These are phyloP conservation scores for Tagetes erecta DNA, from an alignment of 129 eudicot species.

Conservation along the genomic window DNA sequence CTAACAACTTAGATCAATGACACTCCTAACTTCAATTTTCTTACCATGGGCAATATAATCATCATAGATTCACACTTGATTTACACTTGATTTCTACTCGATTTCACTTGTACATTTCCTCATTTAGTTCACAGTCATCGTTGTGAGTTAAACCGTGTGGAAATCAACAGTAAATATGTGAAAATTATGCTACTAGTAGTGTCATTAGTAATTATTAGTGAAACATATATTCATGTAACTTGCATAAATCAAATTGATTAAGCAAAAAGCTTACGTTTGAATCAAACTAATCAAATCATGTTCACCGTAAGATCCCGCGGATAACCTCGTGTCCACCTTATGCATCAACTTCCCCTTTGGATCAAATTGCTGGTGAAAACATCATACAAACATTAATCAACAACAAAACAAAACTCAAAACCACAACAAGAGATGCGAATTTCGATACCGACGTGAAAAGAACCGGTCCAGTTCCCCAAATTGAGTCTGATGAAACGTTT, in stretches of 20 bases:
- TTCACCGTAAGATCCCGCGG: slow-evolving; percentile 83
- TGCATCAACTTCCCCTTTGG: slow-evolving; percentile 59
- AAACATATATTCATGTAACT: not conserved
- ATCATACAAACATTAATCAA: slow-evolving; percentile 10
- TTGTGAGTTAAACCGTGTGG: too few species aligned
- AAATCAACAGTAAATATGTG: too few species aligned
- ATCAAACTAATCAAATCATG: slow-evolving; percentile 80
- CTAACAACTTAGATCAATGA: too few species aligned
- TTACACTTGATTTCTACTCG: too few species aligned
- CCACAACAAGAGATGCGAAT: not conserved
- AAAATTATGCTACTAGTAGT: too few species aligned
- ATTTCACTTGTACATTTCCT: too few species aligned
- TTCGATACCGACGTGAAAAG: slow-evolving; percentile 58
- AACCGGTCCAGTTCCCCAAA: slow-evolving; percentile 85
- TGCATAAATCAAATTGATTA: not conserved
- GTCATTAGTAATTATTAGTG: too few species aligned
- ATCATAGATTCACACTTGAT: too few species aligned
- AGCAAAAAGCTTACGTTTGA: slow-evolving; percentile 64
- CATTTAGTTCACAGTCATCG: too few species aligned
- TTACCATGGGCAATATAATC: too few species aligned
- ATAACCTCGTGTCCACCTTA: slow-evolving; percentile 64
- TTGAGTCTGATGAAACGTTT: slow-evolving; percentile 72
- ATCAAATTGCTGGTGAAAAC: slow-evolving; percentile 70
- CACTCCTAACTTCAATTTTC: too few species aligned
- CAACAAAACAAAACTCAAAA: not conserved